Percentiles rank a stretch among this genome's conserved stretches.
Conservation (phyloP, 169 alveolate genomes). For the Theileria annulata region DNA sequence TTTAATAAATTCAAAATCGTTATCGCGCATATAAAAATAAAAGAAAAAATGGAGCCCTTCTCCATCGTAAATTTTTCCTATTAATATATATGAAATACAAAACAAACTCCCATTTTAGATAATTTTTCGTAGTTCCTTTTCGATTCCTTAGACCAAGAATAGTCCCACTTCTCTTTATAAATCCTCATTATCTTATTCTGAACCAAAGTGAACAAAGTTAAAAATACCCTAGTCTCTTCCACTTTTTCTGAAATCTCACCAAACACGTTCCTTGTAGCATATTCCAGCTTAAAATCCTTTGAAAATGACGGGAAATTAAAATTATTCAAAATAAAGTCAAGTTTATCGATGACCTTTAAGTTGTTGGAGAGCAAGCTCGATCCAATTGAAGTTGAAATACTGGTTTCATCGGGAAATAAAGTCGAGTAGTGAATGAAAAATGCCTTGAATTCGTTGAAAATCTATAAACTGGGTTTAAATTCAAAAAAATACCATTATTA, state of each 20-base stretch:
- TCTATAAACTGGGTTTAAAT: not conserved
- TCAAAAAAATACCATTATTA: constrained; percentile 17
- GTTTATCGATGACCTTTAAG: constrained; percentile 6
- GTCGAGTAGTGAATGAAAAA: constrained; percentile 49
- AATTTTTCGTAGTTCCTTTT: not conserved
- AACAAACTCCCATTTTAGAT: constrained; percentile 13
- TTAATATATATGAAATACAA: not conserved
- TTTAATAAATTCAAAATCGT: constrained; percentile 12
- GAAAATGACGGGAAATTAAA: not conserved
- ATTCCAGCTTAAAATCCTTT: not conserved
- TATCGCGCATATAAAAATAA: constrained; percentile 2
- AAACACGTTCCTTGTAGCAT: not conserved
- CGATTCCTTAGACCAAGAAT: constrained; percentile 21
- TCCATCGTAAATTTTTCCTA: constrained; percentile 2
- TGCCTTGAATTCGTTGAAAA: constrained; percentile 38
- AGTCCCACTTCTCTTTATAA: constrained; percentile 1
- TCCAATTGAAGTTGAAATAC: constrained; percentile 4
- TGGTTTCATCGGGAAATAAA: constrained; percentile 21
- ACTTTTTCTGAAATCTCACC: not conserved
- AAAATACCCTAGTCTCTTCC: constrained; percentile 12
- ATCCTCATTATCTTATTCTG: constrained; percentile 7
- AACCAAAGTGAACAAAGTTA: not conserved
- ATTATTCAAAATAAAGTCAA: constrained; percentile 24
- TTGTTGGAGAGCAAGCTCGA: constrained; percentile 31
- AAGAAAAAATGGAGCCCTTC: constrained; percentile 11